Base-by-base conservation (phyloP, 805 yeast species). In the Pichia exigua region DNA sequence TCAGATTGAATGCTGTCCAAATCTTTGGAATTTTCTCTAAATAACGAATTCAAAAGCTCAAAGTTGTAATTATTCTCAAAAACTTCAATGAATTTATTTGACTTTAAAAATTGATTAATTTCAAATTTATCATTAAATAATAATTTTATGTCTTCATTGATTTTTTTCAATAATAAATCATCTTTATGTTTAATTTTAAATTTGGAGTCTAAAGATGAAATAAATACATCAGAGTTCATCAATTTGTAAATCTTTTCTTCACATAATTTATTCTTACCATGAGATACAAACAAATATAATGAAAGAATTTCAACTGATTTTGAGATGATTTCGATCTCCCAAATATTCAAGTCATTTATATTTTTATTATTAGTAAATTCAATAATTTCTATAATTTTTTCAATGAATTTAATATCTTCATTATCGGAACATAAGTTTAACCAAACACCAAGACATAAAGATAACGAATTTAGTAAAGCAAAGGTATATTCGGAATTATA, bases 391-490 rank as follows among this genome's bases (percentile, higher is more conserved):
- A 75, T 59, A 61, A 81, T 62, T 40, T 70, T 73, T 12, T 69
- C 67, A 15, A 78, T 68, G 48, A 79, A 78, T n/a, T 64, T 63
- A 9, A 54, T 52, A 59, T 83, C 88, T 35, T 71, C 71, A 7
- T 74, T 40, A 48, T 72, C 72, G 44, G 79, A 77, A 48, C 79
- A 75, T 0, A 81, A 78, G 1, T 83, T 75, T 0, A 85, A 79
- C 95, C 96, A 87, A 0, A 88, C 78, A 62, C 86, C 87, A 59
- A 83, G 79, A 0, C 95, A 90, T 46, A 78, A 69, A 0, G 94
- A 77, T 27, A 90, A 73, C 0, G 95, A 81, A 63, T 86, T 90
- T 21, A 87, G 73, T 24, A 89, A 66, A 55, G 83, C 83, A 22
- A 83, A 76, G 24, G 84, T 77, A n/a, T 83, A 82, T 18, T 78